phyloP scores from a whole-genome alignment of 192 early-diverging fungal species.

The Powellomyces hirtus region DNA sequence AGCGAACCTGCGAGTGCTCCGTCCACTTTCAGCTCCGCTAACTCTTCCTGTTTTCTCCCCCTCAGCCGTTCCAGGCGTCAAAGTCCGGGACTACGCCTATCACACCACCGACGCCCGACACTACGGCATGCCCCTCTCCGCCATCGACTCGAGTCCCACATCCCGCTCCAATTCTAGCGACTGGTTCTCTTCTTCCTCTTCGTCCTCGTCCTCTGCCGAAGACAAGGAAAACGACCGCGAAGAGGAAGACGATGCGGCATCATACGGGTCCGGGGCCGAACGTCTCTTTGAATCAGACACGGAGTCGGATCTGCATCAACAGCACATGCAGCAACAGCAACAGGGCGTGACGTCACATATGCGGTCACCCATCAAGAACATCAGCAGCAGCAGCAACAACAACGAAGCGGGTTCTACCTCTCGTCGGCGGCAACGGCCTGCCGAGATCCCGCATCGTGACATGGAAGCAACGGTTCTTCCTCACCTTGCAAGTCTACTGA shows the following conservation, averaged over 20 bases:
- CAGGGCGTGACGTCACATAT: not conserved
- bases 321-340: not conserved
- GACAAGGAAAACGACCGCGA: not conserved
- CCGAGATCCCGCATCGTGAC: not conserved
- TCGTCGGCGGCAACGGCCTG: not conserved
- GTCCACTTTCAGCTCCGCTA: too few relatives aligned
- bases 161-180: slow-evolving; percentile 1
- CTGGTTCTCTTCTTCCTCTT: slow-evolving; percentile 2
- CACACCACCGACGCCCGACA: slow-evolving; percentile 16
- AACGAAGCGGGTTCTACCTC: not conserved
- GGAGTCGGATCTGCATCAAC: not conserved
- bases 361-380: too few relatives aligned
- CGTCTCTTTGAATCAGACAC: slow-evolving; percentile 30
- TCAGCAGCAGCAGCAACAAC: not conserved
- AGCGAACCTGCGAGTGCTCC: too few relatives aligned
- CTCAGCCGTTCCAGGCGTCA: slow-evolving; percentile 16
- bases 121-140: slow-evolving; percentile 13
- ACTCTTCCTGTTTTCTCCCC: too few relatives aligned
- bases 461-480: slow-evolving; percentile 1
- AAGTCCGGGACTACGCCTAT: slow-evolving; percentile 29
- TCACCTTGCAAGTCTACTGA: not conserved
- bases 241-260: slow-evolving; percentile 14
- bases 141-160: not conserved
- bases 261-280: slow-evolving; percentile 15
- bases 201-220: not conserved